Conservation (phyloP, 257 asterid species). For the Cordia subcordata region DNA sequence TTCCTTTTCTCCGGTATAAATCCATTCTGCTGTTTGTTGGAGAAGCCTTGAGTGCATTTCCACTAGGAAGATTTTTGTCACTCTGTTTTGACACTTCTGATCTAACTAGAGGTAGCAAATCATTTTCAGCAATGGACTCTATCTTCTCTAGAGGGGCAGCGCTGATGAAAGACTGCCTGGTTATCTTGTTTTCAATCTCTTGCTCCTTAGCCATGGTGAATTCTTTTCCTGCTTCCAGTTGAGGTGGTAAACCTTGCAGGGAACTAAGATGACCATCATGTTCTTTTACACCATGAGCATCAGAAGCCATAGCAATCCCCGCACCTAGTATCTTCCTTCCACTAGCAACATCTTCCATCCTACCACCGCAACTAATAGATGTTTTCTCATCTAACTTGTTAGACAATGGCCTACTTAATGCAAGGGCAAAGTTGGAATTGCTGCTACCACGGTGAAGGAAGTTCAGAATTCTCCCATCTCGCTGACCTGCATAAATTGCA, state of each 20-base stretch:
- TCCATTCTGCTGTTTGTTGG: slow-evolving; percentile 20
- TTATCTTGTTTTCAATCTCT: slow-evolving; percentile 10
- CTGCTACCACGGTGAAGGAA: slow-evolving; percentile 7
- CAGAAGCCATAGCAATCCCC: slow-evolving; percentile 14
- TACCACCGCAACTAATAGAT: slow-evolving; percentile 4
- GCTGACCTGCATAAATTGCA: slow-evolving; percentile 27
- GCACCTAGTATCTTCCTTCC: slow-evolving; percentile 10
- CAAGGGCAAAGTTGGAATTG: slow-evolving; percentile 15
- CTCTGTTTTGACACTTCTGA: slow-evolving; percentile 13
- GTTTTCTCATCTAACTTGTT: slow-evolving; percentile 16
- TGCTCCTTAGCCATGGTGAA: slow-evolving; percentile 24
- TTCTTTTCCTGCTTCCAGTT: slow-evolving; percentile 28
- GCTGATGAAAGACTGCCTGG: background rate
- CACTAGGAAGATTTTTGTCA: slow-evolving; percentile 18
- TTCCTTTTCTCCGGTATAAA: slow-evolving; percentile 36
- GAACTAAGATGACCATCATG: slow-evolving; percentile 18
- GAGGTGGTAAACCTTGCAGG: slow-evolving; percentile 13
- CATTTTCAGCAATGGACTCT: slow-evolving; percentile 48
- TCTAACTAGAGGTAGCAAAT: slow-evolving; percentile 11
- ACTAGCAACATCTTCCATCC: slow-evolving; percentile 4
- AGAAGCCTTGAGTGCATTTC: slow-evolving; percentile 25
- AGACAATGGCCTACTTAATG: slow-evolving; percentile 11
- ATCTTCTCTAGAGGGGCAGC: slow-evolving; percentile 13
- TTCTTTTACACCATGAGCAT: slow-evolving; percentile 14
- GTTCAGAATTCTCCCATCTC: slow-evolving; percentile 3